Base-by-base conservation (phyloP, 345 rosid genomes). In the Pistacia integerrima region DNA sequence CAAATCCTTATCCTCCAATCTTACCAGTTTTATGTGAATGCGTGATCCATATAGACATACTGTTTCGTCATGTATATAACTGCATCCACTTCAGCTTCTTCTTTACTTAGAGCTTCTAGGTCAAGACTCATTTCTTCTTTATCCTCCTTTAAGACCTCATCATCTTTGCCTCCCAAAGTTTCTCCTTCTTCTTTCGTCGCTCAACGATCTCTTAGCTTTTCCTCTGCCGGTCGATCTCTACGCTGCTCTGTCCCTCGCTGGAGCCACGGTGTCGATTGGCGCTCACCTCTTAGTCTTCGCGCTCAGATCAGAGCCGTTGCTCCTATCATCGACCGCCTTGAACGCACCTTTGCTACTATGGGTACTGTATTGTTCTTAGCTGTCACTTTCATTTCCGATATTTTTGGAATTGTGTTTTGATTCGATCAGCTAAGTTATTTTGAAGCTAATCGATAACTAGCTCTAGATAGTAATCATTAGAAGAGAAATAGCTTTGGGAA, bases 201-300 rank as follows among this genome's bases (percentile, higher is more conserved):
- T 61, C 85, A 76, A 33, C 91, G 96, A 74, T 84, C 94, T 68
- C 78, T 89, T 46, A 66, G 86, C 66, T 84, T 79, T 81, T 75
- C 84, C 16, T 70, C 92, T 64, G 86, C 93, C n/a, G 78, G 66
- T 33, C 87, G 93, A 54, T 82, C 89, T 4, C 67, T 89, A 38
- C 82, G 84, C 22, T 77, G 76, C 73, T 89, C 85, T 11, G 77
- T 80, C 2, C 88, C 93, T 36, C 89, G 92, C 63, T 91, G 98
- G 97, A 87, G 93, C 76, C 97, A 90, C 80, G 86, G 94, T 56
- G 83, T 85, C 54, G 90, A 88, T 74, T 90, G 97, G 74, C 83
- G 87, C 61, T 87, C 91, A 46, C 87, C 93, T 0, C 46, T 85
- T 54, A 78, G 92, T 51, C 87, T 88, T 22, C 92, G 94, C 13